Conservation (phyloP, 2,329 filamentous ascomycete genomes). For the Ceratocystis variospora region DNA sequence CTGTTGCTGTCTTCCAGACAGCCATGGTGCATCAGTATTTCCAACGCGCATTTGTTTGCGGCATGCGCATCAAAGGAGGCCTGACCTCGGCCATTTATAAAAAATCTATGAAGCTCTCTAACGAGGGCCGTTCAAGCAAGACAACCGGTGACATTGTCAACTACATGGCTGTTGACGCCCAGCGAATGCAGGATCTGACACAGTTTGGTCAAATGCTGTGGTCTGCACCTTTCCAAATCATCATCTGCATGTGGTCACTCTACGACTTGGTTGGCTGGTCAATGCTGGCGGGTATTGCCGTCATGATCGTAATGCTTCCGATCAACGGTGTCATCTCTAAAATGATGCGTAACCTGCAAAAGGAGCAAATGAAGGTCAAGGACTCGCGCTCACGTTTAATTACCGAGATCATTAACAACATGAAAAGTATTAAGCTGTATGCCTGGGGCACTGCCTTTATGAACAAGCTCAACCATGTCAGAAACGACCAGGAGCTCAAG, state of each 20-base stretch:
- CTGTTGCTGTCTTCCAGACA: conserved; percentile 73
- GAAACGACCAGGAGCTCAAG: conserved; percentile 90
- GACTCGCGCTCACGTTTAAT: conserved; percentile 84
- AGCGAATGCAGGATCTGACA: conserved; percentile 83
- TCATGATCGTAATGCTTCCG: conserved; percentile 96
- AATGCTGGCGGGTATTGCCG: conserved; percentile 87
- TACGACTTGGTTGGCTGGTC: conserved; percentile 91
- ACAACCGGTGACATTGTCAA: conserved; percentile 97
- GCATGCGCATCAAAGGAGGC: conserved; percentile 89
- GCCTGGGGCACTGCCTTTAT: conserved; percentile 96
- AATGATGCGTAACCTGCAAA: conserved; percentile 88
- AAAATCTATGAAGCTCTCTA: conserved; percentile 80
- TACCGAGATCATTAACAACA: conserved; percentile 97
- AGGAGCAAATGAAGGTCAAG: conserved; percentile 98
- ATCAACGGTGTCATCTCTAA: conserved; percentile 84
- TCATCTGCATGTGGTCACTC: conserved; percentile 85
- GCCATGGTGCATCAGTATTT: conserved; percentile 91
- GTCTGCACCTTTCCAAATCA: conserved; percentile 95
- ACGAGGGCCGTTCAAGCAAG: conserved; percentile 78
- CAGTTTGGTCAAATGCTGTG: conserved; percentile 93
- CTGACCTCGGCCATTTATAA: conserved; percentile 83
- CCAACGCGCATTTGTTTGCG: conserved; percentile 83
- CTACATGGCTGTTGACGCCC: conserved; percentile 97
- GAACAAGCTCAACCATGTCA: conserved; percentile 89
- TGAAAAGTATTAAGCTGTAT: conserved; percentile 99